Evolutionary conservation across 2,329 filamentous ascomycete species (phyloP).

Genomic region (Didymella keratinophila): DNA sequence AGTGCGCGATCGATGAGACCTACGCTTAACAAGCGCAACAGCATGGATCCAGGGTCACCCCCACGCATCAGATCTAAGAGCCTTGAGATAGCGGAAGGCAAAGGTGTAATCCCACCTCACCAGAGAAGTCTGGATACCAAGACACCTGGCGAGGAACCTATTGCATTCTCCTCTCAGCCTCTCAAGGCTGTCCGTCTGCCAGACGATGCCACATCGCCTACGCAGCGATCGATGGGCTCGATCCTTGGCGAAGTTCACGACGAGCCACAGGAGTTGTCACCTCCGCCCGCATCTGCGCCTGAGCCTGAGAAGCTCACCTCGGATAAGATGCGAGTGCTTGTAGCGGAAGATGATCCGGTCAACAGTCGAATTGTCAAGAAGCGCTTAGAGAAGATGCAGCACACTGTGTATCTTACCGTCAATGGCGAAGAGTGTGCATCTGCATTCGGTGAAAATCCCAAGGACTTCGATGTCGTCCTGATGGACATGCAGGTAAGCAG

Average conservation of each 20-base stretch:
- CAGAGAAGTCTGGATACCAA: slow-evolving; percentile 55
- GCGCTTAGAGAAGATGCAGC: slow-evolving; percentile 77
- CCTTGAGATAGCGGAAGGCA: slow-evolving; percentile 29
- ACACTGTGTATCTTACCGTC: slow-evolving; percentile 74
- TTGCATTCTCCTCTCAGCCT: slow-evolving; percentile 53
- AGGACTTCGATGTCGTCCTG: slow-evolving; percentile 76
- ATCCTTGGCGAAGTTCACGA: slow-evolving; percentile 44
- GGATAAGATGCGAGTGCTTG: slow-evolving; percentile 69
- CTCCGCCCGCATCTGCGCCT: slow-evolving; percentile 7
- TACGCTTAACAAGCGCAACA: slow-evolving; percentile 39
- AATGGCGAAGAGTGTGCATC: slow-evolving; percentile 87
- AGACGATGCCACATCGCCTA: slow-evolving; percentile 47
- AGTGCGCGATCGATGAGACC: slow-evolving; percentile 37
- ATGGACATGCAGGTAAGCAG: slow-evolving; percentile 88
- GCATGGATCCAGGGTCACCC: slow-evolving; percentile 24
- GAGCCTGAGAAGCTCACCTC: slow-evolving; percentile 34
- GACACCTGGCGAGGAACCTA: slow-evolving; percentile 49
- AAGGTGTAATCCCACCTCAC: slow-evolving; percentile 34
- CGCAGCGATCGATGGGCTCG: slow-evolving; percentile 27
- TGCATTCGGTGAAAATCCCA: slow-evolving; percentile 69
- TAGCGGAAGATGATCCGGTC: slow-evolving; percentile 88
- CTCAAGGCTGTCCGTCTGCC: slow-evolving; percentile 58
- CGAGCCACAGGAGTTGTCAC: slow-evolving; percentile 22
- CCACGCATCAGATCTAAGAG: slow-evolving; percentile 36
- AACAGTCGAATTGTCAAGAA: slow-evolving; percentile 85